Base-by-base conservation (phyloP, 179 eudicot genomes). In the Heliamphora ciliata region DNA sequence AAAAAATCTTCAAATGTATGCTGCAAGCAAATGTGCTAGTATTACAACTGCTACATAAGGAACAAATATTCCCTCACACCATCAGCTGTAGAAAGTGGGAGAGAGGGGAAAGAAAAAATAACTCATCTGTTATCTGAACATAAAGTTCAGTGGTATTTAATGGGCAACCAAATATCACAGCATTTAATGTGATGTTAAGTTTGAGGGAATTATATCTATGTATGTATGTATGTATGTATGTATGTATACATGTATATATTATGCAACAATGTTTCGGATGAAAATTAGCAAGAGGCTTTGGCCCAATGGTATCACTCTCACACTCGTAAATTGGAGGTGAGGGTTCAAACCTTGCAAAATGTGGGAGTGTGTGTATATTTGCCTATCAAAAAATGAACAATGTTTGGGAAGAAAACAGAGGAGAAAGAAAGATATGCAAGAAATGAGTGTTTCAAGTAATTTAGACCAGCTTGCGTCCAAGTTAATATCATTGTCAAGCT, bases 401-500 rank as follows among this genome's bases (percentile, higher is more conserved):
- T 68, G 17, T 48, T 31, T 15, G 3, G 55, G 44, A 46, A 70
- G 51, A 44, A 71, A 9, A 46, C 10, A 48, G 8, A 71, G 56
- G 7, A 15, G 10, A 47, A 48, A 6, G 4, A 6, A 48, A 44
- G 4, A 15, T 17, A 63, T 63, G 10, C n/a, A 6, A 63, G 24
- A 72, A 72, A 14, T 47, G 58, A 69, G 58, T 5, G 6, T 44
- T 69, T 17, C 56, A 73, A 52, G 18, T 51, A 54, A 51, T 1
- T 75, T 75, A 11, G 8, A 15, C 0, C 63, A 55, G 8, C 48
- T 8, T 24, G 14, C 13, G 44, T 11, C 68, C 68, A 31, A 10
- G 18, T 47, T 70, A 54, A 11, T 70, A 7, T 77, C 21, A 44
- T 77, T 59, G n/a, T 77, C 70, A 46, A 61, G 69, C 69, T 77